Evolutionary conservation across 768 basidiomycete genomes (phyloP).

Genomic region (Podaxis sp.): DNA sequence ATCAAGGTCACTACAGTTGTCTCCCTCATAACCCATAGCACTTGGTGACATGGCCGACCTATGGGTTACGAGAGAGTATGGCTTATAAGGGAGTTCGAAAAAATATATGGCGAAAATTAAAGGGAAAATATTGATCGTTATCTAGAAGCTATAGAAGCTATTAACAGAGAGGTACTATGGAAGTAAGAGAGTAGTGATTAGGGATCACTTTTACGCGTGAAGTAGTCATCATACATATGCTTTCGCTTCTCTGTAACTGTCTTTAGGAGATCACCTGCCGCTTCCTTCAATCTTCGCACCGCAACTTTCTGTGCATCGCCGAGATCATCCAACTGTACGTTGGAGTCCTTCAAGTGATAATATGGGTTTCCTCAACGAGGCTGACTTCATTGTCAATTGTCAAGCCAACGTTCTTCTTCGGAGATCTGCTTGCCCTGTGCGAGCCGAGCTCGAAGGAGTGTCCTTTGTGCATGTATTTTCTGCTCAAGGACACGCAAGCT

Average conservation of each 20-base stretch:
- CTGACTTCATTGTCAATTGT: too few species aligned
- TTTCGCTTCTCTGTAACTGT: not conserved
- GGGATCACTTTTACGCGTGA: not conserved
- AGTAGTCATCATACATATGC: not conserved
- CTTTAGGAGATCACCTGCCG: not conserved
- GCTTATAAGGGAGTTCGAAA: not conserved
- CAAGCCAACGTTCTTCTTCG: too few species aligned
- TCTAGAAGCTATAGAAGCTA: not conserved
- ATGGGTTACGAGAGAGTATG: not conserved
- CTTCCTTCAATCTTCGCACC: too few species aligned
- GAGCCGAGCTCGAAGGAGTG: too few species aligned
- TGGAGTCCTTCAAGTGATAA: too few species aligned
- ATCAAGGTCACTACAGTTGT: not conserved
- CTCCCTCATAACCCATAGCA: not conserved
- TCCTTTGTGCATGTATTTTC: too few species aligned
- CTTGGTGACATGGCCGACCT: not conserved
- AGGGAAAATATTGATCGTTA: not conserved
- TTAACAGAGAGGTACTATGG: not conserved
- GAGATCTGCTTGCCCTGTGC: too few species aligned
- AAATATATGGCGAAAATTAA: not conserved
- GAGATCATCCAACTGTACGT: too few species aligned
- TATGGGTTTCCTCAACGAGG: not conserved
- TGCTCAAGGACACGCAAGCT: too few species aligned
- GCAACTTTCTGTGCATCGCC: too few species aligned
- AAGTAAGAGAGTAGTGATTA: not conserved